phyloP scores from a whole-genome alignment of 495 filamentous ascomycete genomes.

The Xylaria scruposa region DNA sequence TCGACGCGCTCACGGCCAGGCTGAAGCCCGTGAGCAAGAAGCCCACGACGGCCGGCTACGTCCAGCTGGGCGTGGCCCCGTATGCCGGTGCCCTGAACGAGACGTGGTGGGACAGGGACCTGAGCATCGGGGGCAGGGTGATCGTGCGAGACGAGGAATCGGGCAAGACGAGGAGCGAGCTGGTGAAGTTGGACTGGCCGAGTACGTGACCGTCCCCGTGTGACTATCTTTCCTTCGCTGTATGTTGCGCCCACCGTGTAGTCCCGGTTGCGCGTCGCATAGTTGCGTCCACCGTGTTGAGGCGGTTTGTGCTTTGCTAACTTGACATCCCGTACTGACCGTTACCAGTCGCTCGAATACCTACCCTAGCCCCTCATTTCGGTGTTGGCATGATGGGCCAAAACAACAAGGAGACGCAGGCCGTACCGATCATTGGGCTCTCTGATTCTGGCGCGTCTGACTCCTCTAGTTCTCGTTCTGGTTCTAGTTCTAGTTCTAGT shows the following conservation, averaged over 20 bases:
- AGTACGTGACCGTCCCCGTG: conserved; percentile 45
- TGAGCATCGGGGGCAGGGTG: conserved; percentile 87
- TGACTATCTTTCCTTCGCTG: too few species aligned
- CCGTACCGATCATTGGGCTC: conserved; percentile 91
- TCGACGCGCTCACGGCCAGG: conserved; percentile 87
- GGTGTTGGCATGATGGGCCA: conserved; percentile 76
- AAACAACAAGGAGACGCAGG: conserved; percentile 90
- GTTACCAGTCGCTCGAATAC: conserved; percentile 76
- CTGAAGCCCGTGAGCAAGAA: conserved; percentile 90
- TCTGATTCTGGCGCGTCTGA: conserved; percentile 68
- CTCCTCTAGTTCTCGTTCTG: too few species aligned
- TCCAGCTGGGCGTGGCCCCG: conserved; percentile 90
- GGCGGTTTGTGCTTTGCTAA: too few species aligned
- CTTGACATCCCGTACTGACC: conserved; percentile 34
- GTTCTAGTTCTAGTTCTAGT: too few species aligned
- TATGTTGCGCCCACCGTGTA: too few species aligned
- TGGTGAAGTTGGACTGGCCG: conserved; percentile 92
- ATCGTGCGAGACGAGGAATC: conserved; percentile 72
- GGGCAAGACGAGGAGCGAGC: conserved; percentile 80
- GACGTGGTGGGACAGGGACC: conserved; percentile 96
- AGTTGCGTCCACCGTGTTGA: background rate
- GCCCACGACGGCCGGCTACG: conserved; percentile 77
- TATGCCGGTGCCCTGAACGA: conserved; percentile 85
- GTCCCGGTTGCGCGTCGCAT: too few species aligned
- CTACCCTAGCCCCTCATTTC: conserved; percentile 93